These are phyloP conservation scores for Strobilomyces echinocephalus DNA, from an alignment of 768 basidiomycete genomes.

Conservation along the genomic window DNA sequence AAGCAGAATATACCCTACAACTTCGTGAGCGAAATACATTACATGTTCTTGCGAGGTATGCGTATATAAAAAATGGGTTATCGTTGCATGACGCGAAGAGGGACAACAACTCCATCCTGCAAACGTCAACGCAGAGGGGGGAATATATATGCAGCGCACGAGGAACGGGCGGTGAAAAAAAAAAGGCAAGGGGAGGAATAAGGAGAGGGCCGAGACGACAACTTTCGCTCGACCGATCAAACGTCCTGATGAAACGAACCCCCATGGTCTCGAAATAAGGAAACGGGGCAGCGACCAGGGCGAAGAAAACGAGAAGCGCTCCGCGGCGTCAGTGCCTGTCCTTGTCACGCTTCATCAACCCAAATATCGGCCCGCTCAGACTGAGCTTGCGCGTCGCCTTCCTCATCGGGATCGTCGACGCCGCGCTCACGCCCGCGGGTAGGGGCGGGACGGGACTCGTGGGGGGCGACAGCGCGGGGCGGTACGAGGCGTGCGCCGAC, in stretches of 20 bases:
- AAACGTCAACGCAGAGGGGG: not conserved
- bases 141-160: not conserved
- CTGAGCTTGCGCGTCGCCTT: constrained; percentile 65
- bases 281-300: not conserved
- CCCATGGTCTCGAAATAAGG: not conserved
- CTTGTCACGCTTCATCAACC: constrained; percentile 53
- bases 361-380: constrained; percentile 53
- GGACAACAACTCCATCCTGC: constrained; percentile 11
- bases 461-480: constrained; percentile 11
- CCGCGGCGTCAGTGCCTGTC: constrained; percentile 32
- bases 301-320: not conserved
- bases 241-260: not conserved
- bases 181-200: constrained; percentile 24
- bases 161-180: not conserved
- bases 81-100: constrained; percentile 15
- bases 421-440: constrained; percentile 18
- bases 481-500: constrained; percentile 25
- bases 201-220: constrained; percentile 11
- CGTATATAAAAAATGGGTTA: constrained; percentile 10
- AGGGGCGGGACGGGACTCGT: constrained; percentile 15
- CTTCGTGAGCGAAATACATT: constrained; percentile 20
- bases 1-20: constrained; percentile 16
- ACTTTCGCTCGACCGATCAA: not conserved
- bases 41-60: constrained; percentile 25
- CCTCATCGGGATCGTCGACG: constrained; percentile 17